Percentiles rank a stretch among this genome's conserved stretches.
Evolutionary conservation across 306 rosid species (phyloP).

Genomic region (Quercus agrifolia): DNA sequence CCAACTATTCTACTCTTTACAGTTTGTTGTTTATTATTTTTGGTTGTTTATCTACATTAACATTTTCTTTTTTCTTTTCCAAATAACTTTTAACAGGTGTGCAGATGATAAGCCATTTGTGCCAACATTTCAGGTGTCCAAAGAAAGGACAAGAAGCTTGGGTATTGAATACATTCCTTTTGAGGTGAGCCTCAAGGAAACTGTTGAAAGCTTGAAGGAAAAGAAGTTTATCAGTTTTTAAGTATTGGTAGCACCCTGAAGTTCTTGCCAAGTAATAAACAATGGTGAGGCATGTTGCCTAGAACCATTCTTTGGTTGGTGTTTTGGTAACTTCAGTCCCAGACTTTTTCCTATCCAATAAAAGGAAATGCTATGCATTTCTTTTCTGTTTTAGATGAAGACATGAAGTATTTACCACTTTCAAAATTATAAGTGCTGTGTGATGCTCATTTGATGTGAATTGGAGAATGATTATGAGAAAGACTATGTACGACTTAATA

Average conservation of each 20-base stretch:
- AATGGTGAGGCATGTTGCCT: no score
- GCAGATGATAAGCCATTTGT: constrained; percentile 45
- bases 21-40: background rate
- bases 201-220: constrained; percentile 68
- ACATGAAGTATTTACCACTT: no score
- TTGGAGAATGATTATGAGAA: no score
- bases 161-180: constrained; percentile 67
- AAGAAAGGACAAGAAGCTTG: constrained; percentile 59
- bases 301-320: no score
- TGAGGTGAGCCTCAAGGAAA: constrained; percentile 51
- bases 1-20: no score
- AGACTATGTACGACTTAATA: no score
- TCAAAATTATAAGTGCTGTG: no score
- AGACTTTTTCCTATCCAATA: no score
- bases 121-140: constrained; percentile 50
- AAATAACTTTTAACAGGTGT: constrained; percentile 44
- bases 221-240: constrained; percentile 49
- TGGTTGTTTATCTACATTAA: background rate
- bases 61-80: background rate
- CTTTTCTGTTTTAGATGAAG: no score
- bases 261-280: background rate
- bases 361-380: no score
- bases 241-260: background rate
- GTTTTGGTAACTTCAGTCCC: no score
- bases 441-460: no score